Evolutionary conservation across 345 rosid species (phyloP).

Genomic region (Pelargonium nanum): DNA sequence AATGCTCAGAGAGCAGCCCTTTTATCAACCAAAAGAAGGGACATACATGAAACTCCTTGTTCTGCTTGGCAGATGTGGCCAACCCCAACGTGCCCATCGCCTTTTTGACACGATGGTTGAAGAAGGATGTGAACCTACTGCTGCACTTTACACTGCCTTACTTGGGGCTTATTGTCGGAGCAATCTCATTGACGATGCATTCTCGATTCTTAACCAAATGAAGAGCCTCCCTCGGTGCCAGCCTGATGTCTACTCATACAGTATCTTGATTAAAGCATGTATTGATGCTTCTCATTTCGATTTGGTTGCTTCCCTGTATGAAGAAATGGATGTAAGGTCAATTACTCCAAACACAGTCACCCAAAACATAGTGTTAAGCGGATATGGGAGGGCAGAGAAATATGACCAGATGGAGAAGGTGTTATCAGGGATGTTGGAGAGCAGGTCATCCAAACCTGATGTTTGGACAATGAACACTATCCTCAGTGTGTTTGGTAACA

Average conservation of each 20-base stretch:
- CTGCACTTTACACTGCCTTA: conserved; percentile 71
- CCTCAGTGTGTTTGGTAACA: conserved; percentile 72
- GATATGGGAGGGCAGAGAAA: conserved; percentile 61
- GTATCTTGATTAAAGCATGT: conserved; percentile 63
- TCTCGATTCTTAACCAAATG: conserved; percentile 48
- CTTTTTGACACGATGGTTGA: conserved; percentile 70
- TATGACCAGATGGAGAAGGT: conserved; percentile 83
- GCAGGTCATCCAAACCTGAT: conserved; percentile 56
- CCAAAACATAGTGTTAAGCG: conserved; percentile 79
- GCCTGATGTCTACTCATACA: conserved; percentile 77
- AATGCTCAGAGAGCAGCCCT: conserved; percentile 62
- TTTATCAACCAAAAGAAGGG: conserved; percentile 70
- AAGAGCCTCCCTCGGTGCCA: conserved; percentile 59
- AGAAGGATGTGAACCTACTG: conserved; percentile 64
- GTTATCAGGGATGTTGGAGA: conserved; percentile 63
- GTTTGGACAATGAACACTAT: conserved; percentile 90
- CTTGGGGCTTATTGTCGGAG: conserved; percentile 65
- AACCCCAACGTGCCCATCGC: conserved; percentile 50
- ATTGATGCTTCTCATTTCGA: conserved; percentile 56
- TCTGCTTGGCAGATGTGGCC: conserved; percentile 62
- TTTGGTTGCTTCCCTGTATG: conserved; percentile 46
- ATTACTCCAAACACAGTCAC: conserved; percentile 78
- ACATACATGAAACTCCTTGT: conserved; percentile 75
- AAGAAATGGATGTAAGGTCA: conserved; percentile 57
- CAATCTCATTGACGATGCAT: conserved; percentile 54